phyloP scores from a whole-genome alignment of 148 eudicot genomes.

The Chenopodium formosanum region DNA sequence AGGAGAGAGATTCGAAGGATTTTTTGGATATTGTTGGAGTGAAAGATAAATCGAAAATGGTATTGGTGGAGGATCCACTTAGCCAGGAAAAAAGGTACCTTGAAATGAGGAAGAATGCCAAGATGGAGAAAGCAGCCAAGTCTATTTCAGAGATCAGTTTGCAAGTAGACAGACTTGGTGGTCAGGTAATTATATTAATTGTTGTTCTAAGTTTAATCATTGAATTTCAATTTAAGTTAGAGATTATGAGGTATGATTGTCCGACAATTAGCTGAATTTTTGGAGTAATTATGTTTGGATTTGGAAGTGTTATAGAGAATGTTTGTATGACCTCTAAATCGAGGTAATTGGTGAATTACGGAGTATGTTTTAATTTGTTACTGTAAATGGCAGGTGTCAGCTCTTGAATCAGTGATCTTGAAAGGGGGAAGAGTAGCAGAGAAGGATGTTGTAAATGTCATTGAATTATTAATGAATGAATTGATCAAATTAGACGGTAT shows the following conservation, averaged over 20 bases:
- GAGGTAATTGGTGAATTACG: not conserved
- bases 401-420: constrained; percentile 60
- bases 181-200: constrained; percentile 45
- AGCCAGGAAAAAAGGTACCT: constrained; percentile 77
- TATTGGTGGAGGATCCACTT: constrained; percentile 73
- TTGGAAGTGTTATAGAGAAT: not conserved
- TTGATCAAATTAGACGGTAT: constrained; percentile 75
- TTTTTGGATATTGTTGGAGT: constrained; percentile 72
- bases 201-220: too few species aligned
- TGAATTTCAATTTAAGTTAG: not conserved
- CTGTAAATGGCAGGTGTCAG: constrained; percentile 54
- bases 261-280: not conserved
- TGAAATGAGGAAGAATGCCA: constrained; percentile 79
- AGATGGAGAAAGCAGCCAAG: constrained; percentile 76
- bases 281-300: not conserved
- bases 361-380: not conserved
- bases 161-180: constrained; percentile 77
- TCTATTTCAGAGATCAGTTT: constrained; percentile 71
- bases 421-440: constrained; percentile 75
- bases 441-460: constrained; percentile 48
- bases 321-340: not conserved
- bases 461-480: constrained; percentile 77
- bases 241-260: not conserved
- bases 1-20: constrained; percentile 68
- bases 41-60: constrained; percentile 79